Evolutionary conservation across 768 basidiomycete species (phyloP), one percentile per base, ranked within the genome.

Genomic region (Podaxis sp.): DNA sequence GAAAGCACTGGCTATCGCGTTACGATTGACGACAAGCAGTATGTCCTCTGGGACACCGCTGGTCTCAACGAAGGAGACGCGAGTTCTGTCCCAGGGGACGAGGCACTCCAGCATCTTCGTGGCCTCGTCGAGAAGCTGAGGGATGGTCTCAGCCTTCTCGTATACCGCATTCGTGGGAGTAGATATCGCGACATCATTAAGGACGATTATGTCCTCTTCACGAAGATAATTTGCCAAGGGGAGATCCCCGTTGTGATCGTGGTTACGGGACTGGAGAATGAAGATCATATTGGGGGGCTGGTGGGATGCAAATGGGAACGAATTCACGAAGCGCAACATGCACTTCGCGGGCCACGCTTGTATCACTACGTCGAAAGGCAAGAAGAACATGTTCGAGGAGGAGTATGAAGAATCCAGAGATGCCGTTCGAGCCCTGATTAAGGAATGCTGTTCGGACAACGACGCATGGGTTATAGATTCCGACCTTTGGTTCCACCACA

Each of bases 1-100:
- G 50, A 67, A 9, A 71, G 65, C 50, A 62, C 63, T 3, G 51
- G 62, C 4, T 71, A 79, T 59, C 52, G 51, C 1, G 64, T 72
- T 18, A 51, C 59, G 2, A 65, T 80, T 58, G 55, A 64, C 23
- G 70, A 65, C 44, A 61, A 53, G 23, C 50, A 6, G 0, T 75
- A 69, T 59, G 65, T 67, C 36, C 53, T 79, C 21, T 71, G 73
- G 69, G 78, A 79, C 54, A 79, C 77, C 0, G 70, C 73, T 13
- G 78, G 79, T 7, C 71, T 79, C 2, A 69, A 78, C 50, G 79
- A 78, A 59, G 76, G 67, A 5, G 62, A 67, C 0, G 35, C 35
- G 1, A 69, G 69, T 9, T 62, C 64, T 2, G 64, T 72, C 5
- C 57, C 63, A 1, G 66, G 63, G 7, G 57, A 64, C 5, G 38